A percentile compares a stretch with the other conserved stretches of the same genome.
phyloP scores from a whole-genome alignment of 1,284 basidiomycete species.

The Tausonia pullulans region DNA sequence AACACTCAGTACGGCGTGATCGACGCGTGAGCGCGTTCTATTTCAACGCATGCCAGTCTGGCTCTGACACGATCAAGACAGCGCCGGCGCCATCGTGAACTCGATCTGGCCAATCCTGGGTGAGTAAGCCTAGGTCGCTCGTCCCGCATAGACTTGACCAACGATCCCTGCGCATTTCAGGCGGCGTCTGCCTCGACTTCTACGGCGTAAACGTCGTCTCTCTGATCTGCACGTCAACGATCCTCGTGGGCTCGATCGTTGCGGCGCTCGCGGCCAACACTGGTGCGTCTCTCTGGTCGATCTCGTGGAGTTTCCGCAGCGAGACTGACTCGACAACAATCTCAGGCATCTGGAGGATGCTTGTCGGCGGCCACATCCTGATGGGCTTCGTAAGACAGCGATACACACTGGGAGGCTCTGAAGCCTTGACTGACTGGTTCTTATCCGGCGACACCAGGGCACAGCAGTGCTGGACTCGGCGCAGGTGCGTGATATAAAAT shows the following conservation, averaged over 20 bases:
- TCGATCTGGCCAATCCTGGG: slow-evolving; percentile 4
- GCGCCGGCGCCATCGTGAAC: slow-evolving; percentile 1
- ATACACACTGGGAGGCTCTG: too few relatives aligned
- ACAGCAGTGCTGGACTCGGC: background rate
- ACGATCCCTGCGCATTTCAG: background rate
- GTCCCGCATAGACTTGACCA: background rate
- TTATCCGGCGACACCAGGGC: background rate
- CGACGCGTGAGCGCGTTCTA: background rate
- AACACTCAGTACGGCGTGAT: slow-evolving; percentile 5
- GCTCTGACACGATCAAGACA: background rate
- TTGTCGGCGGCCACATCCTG: background rate
- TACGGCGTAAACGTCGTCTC: background rate
- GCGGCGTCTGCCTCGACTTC: too few relatives aligned
- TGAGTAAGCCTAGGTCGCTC: background rate
- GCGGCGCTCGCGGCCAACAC: background rate
- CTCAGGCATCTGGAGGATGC: background rate
- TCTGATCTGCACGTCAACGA: background rate
- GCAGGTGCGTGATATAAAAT: background rate
- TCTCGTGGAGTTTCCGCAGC: too few relatives aligned
- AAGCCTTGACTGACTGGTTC: too few relatives aligned
- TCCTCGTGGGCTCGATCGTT: slow-evolving; percentile 1
- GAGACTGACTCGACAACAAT: too few relatives aligned
- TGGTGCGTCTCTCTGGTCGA: too few relatives aligned
- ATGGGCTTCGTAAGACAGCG: background rate
- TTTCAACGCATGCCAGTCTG: background rate